phyloP scores from a whole-genome alignment of 2,329 filamentous ascomycete genomes.

The Trichoderma koningiopsis region DNA sequence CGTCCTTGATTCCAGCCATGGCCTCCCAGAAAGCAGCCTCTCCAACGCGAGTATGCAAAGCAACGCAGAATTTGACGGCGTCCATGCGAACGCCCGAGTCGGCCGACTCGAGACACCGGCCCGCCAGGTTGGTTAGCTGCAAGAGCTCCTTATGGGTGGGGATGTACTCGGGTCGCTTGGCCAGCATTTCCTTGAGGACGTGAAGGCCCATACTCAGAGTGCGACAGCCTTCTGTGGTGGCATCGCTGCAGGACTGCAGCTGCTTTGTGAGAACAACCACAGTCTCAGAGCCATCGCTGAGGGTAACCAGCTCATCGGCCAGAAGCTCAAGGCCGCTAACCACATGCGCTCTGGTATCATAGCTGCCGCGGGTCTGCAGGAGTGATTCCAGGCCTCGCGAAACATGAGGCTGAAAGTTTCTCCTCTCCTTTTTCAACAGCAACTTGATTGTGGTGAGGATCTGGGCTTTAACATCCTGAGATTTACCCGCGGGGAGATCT shows the following conservation, averaged over 20 bases:
- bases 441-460: slow-evolving; percentile 73
- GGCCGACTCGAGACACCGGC: slow-evolving; percentile 60
- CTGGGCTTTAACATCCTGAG: slow-evolving; percentile 72
- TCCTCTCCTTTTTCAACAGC: slow-evolving; percentile 67
- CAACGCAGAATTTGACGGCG: slow-evolving; percentile 77
- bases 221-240: slow-evolving; percentile 50
- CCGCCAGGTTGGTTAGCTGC: slow-evolving; percentile 53
- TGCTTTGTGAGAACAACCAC: slow-evolving; percentile 55
- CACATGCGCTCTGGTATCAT: slow-evolving; percentile 71
- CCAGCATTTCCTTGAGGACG: slow-evolving; percentile 62
- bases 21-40: slow-evolving; percentile 68
- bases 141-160: slow-evolving; percentile 56
- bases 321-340: slow-evolving; percentile 73
- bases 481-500: slow-evolving; percentile 62
- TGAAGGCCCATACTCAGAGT: slow-evolving; percentile 65
- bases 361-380: slow-evolving; percentile 63
- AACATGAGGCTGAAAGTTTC: slow-evolving; percentile 68
- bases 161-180: slow-evolving; percentile 50
- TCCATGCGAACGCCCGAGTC: slow-evolving; percentile 70
- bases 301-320: slow-evolving; percentile 68
- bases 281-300: slow-evolving; percentile 66
- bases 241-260: slow-evolving; percentile 47
- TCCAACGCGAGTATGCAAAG: slow-evolving; percentile 65
- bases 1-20: slow-evolving; percentile 66
- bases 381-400: slow-evolving; percentile 68